phyloP scores from a whole-genome alignment of 495 filamentous ascomycete species.

The Aspergillus cavernicola region DNA sequence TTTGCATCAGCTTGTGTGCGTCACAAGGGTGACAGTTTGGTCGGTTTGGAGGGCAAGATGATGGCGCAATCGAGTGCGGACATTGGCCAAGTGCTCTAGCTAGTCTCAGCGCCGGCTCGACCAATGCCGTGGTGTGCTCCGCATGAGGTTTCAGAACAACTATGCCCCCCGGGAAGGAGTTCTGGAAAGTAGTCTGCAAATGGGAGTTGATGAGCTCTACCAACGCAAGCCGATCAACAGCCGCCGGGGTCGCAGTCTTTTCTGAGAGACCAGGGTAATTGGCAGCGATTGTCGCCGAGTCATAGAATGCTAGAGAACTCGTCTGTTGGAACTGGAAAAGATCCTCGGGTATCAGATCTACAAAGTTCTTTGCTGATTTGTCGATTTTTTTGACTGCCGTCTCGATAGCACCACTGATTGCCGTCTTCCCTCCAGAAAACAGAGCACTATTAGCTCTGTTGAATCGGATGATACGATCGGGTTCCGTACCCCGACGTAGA shows the following conservation, averaged over 20 bases:
- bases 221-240: constrained; percentile 57
- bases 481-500: constrained; percentile 70
- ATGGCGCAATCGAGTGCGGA: constrained; percentile 61
- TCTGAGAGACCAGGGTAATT: constrained; percentile 65
- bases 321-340: constrained; percentile 64
- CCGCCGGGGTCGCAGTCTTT: constrained; percentile 51
- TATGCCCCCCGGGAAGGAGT: constrained; percentile 70
- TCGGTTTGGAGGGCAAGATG: constrained; percentile 82
- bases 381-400: constrained; percentile 55
- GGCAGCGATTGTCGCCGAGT: constrained; percentile 51
- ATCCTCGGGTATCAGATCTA: constrained; percentile 52
- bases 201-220: constrained; percentile 79
- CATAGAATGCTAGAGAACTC: constrained; percentile 75
- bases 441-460: constrained; percentile 68
- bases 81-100: constrained; percentile 72
- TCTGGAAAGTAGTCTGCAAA: constrained; percentile 81
- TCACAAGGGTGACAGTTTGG: constrained; percentile 72
- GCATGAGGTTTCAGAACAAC: constrained; percentile 74
- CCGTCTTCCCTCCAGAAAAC: constrained; percentile 65
- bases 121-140: constrained; percentile 66
- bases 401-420: constrained; percentile 64
- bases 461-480: constrained; percentile 64
- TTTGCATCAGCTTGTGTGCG: constrained; percentile 45
- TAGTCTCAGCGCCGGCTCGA: constrained; percentile 64
- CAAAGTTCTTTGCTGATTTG: constrained; percentile 49